A percentile compares a stretch with the other conserved stretches of the same genome.
Conservation (phyloP, 306 rosid genomes). For the Arachis stenosperma region DNA sequence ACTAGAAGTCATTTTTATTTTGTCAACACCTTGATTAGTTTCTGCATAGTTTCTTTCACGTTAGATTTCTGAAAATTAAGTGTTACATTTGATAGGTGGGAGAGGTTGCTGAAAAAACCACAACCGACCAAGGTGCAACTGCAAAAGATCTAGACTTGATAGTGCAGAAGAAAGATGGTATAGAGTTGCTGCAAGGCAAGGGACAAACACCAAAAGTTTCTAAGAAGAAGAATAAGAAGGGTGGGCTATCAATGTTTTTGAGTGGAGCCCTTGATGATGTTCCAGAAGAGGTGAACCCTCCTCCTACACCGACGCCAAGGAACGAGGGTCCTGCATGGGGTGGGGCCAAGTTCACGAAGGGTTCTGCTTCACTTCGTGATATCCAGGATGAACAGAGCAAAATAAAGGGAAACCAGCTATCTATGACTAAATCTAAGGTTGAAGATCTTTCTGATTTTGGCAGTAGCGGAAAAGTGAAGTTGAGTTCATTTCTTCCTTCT, state of each 20-base stretch:
- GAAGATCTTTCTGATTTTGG: slow-evolving; percentile 58
- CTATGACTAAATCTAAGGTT: slow-evolving; percentile 46
- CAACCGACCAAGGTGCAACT: slow-evolving; percentile 35
- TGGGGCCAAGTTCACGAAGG: slow-evolving; percentile 70
- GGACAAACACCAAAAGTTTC: slow-evolving; percentile 47
- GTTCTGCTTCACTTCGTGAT: slow-evolving; percentile 78
- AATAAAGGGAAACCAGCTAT: slow-evolving; percentile 42
- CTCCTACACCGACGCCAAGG: slow-evolving; percentile 59
- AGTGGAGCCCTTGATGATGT: slow-evolving; percentile 88
- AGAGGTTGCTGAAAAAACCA: slow-evolving; percentile 41
- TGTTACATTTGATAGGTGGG: slow-evolving; percentile 55
- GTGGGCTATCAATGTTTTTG: slow-evolving; percentile 96
- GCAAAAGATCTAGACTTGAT: slow-evolving; percentile 41
- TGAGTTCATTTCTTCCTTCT: slow-evolving; percentile 78
- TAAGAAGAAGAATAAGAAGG: slow-evolving; percentile 87
- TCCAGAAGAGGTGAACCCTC: slow-evolving; percentile 57
- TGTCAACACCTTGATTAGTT: slow-evolving; percentile 4
- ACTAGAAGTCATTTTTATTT: slow-evolving; percentile 12
- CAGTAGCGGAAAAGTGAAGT: slow-evolving; percentile 58
- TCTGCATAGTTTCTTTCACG: slow-evolving; percentile 25
- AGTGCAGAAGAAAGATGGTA: slow-evolving; percentile 49
- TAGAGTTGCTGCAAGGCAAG: slow-evolving; percentile 47
- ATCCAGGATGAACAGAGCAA: slow-evolving; percentile 84
- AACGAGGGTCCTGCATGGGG: slow-evolving; percentile 96
- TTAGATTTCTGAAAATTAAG: slow-evolving; percentile 31